Percentiles rank a stretch among this genome's conserved stretches.
Conservation (phyloP, 768 basidiomycete genomes). For the Symmetrospora coprosmae region DNA sequence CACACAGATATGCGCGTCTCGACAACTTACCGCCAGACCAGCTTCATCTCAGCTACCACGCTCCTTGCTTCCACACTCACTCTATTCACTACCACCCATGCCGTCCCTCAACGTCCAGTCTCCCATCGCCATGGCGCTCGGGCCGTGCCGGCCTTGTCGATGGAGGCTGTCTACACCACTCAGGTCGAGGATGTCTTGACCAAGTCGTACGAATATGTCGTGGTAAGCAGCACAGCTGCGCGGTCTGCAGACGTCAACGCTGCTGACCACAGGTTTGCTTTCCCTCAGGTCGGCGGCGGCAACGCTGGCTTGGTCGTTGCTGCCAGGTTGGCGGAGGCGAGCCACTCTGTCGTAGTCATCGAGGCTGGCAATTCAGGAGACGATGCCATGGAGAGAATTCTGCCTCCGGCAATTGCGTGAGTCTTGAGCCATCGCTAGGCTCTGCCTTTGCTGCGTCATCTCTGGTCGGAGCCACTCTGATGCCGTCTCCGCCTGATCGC, state of each 20-base stretch:
- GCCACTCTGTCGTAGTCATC: constrained; percentile 30
- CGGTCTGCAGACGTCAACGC: too few relatives aligned
- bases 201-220: constrained; percentile 16
- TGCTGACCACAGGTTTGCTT: background rate
- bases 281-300: constrained; percentile 29
- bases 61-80: too few relatives aligned
- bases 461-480: too few relatives aligned
- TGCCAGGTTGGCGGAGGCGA: constrained; percentile 33
- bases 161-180: too few relatives aligned
- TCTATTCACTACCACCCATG: too few relatives aligned
- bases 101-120: too few relatives aligned
- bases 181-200: background rate
- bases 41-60: too few relatives aligned
- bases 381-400: constrained; percentile 26
- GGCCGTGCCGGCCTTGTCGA: too few relatives aligned
- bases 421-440: background rate
- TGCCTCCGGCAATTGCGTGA: constrained; percentile 22
- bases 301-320: constrained; percentile 37
- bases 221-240: background rate
- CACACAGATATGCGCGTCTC: too few relatives aligned
- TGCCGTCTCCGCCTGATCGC: constrained; percentile 13
- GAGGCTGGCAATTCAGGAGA: constrained; percentile 33
- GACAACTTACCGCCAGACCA: too few relatives aligned
- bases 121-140: too few relatives aligned
- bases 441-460: too few relatives aligned